Evolutionary conservation across 352 stramenopile genomes (phyloP), one percentile per base, ranked within the genome.

Genomic region (Phytophthora crassamura): DNA sequence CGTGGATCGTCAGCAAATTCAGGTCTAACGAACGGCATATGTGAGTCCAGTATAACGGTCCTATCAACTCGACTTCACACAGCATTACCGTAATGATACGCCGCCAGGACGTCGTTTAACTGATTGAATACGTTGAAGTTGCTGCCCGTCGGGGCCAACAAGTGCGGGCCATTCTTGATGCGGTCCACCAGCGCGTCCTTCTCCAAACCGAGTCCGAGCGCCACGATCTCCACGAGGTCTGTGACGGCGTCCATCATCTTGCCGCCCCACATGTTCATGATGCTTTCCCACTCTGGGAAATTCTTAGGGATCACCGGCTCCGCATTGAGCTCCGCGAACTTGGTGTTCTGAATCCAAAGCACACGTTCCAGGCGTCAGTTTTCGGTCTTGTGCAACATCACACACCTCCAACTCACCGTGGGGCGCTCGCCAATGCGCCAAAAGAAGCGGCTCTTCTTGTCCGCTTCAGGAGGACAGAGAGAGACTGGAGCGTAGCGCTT

Each of bases 361-460:
- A 14, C 52, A n/a, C 8, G 28, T 18, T 18, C 22, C 43, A 35
- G 15, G 4, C 28, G 36, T 59, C n/a, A 73, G 15, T 4, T 50
- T 49, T 35, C 28, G 15, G 25, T 16, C 35, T 12, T 51, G 20
- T 32, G 28, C 28, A 32, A 32, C n/a, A 43, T 20, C 12, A 18
- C 8, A 15, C 18, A 15, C n/a, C 1, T 40, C 40, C n/a, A 30
- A 64, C 64, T 54, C 39, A 73, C 68, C 41, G 11, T 39, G 6
- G 86, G 88, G n/a, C 84, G 86, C 34, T 92, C 79, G 22, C 90
- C 93, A 25, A 97, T 79, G 55, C 92, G 88, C 93, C 93, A 98
- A 73, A 98, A 98, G 77, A 98, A 98, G 52, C 93, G 88, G 75
- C 92, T 97, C 77, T 98, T 98, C 67, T 94, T 92, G 73, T 98